Base-by-base conservation (phyloP, 352 stramenopile species). In the Pythium graminicola region DNA sequence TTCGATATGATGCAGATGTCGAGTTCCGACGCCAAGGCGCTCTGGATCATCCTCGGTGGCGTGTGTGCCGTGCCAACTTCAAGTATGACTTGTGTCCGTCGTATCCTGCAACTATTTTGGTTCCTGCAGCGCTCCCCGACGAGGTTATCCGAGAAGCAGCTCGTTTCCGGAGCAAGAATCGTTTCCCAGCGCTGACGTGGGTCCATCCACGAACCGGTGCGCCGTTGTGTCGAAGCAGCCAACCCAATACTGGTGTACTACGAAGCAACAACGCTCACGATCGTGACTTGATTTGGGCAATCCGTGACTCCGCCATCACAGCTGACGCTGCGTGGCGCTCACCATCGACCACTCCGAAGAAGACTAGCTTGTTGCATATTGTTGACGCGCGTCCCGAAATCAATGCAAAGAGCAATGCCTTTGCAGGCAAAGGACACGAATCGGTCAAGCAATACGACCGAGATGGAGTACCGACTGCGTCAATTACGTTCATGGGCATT, bases 241-340 rank as follows among this genome's bases (percentile, higher is more conserved):
- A 99, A 61, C 96, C 96, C 1, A 97, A 98, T 62, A 95, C 97
- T 1, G 96, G 96, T 20, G 71, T 99, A 8, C 64, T 97, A 31
- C 91, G 94, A 14, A 97, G 94, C 70, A 96, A 81, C 23, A 96
- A 84, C 52, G 56, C 72, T 7, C 79, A 88, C 17, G 96, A 99
- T 63, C 85, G 97, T 35, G 84, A 82, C 13, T 59, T 97, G n/a
- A 83, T 97, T 11, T 89, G 83, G 73, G 75, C 79, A 6, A 85
- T 93, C 50, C 70, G 90, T 19, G 91, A 97, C 42, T 76, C 73
- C 23, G 81, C 70, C 17, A 75, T 87, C 57, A 60, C 74, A 11
- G 64, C 54, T 1, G 72, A 88, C 0, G 41, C 72, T 23, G 71
- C 67, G 2, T 62, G 61, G 38, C 56, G 54, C 8, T 63, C 62